A percentile compares a stretch with the other conserved stretches of the same genome.
Conservation (phyloP, 2,329 filamentous ascomycete species). For the Grosmannia clavigera region DNA sequence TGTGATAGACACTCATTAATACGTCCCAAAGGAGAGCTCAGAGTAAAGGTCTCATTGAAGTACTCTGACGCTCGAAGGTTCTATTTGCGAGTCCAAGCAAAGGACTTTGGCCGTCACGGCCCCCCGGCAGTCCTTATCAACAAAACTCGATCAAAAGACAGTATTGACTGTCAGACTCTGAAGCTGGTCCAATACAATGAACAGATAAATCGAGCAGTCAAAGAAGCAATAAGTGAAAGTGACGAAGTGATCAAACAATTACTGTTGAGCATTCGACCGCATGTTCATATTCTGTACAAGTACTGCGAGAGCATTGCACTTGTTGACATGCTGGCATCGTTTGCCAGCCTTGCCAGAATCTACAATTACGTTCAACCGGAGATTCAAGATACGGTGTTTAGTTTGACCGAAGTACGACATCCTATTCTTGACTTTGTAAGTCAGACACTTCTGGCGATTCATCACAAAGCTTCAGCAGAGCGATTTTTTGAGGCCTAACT, state of each 20-base stretch:
- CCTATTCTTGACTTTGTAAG: constrained; percentile 58
- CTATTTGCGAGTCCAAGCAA: constrained; percentile 54
- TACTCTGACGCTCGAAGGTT: constrained; percentile 71
- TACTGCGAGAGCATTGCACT: constrained; percentile 78
- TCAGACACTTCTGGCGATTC: constrained; percentile 9
- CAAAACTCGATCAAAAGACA: constrained; percentile 55
- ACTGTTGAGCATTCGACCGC: constrained; percentile 55
- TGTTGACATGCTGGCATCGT: constrained; percentile 73
- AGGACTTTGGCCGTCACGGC: constrained; percentile 45
- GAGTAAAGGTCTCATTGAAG: constrained; percentile 32
- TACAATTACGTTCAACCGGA: constrained; percentile 51
- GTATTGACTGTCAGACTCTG: constrained; percentile 78
- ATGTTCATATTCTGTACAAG: constrained; percentile 65
- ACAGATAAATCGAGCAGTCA: constrained; percentile 66
- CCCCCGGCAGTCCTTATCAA: constrained; percentile 54
- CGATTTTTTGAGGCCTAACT: background rate
- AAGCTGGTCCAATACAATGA: constrained; percentile 70
- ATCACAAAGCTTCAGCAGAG: too few relatives aligned
- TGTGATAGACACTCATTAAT: constrained; percentile 16
- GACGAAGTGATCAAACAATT: constrained; percentile 64
- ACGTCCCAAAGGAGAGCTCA: constrained; percentile 4
- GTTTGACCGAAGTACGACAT: constrained; percentile 63
- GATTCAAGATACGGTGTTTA: constrained; percentile 49
- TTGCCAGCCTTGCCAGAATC: constrained; percentile 57
- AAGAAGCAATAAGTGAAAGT: constrained; percentile 73